Conservation (phyloP, 768 basidiomycete species). For the Mycena metata region DNA sequence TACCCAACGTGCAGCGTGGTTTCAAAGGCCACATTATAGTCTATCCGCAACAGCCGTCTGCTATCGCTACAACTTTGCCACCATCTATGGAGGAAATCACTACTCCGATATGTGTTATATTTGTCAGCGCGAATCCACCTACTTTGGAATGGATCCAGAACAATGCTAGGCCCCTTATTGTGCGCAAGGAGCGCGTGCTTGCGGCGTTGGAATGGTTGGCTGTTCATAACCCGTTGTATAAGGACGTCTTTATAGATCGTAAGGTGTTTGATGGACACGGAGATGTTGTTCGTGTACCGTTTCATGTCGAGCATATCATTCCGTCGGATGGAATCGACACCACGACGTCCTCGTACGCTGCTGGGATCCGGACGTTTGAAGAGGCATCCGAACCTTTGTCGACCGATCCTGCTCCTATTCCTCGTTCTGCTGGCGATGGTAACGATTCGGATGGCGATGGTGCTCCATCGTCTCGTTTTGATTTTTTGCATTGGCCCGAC, state of each 20-base stretch:
- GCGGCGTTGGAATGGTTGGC: neutral
- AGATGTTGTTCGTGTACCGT: neutral
- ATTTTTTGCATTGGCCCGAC: no score
- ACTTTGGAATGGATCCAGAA: conserved; percentile 37
- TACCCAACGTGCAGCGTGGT: conserved; percentile 33
- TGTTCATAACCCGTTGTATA: neutral
- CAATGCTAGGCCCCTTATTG: conserved; percentile 41
- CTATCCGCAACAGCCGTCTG: conserved; percentile 40
- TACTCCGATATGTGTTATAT: conserved; percentile 42
- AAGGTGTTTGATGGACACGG: neutral
- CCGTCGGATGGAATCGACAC: neutral
- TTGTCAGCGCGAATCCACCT: conserved; percentile 39
- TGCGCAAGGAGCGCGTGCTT: neutral
- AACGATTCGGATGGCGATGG: conserved; percentile 32
- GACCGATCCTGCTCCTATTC: neutral
- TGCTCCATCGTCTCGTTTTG: conserved; percentile 4
- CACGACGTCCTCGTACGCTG: neutral
- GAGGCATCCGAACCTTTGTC: no score
- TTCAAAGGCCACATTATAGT: conserved; percentile 44
- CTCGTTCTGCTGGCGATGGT: no score
- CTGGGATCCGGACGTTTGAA: neutral
- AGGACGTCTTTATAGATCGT: neutral
- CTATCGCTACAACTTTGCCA: conserved; percentile 35
- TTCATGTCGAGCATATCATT: conserved; percentile 5
- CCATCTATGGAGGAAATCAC: conserved; percentile 39